A percentile compares a stretch with the other conserved stretches of the same genome.
These are phyloP conservation scores for Cenchrus americanus DNA, from an alignment of 176 grass and related monocot genomes.

Conservation along the genomic window DNA sequence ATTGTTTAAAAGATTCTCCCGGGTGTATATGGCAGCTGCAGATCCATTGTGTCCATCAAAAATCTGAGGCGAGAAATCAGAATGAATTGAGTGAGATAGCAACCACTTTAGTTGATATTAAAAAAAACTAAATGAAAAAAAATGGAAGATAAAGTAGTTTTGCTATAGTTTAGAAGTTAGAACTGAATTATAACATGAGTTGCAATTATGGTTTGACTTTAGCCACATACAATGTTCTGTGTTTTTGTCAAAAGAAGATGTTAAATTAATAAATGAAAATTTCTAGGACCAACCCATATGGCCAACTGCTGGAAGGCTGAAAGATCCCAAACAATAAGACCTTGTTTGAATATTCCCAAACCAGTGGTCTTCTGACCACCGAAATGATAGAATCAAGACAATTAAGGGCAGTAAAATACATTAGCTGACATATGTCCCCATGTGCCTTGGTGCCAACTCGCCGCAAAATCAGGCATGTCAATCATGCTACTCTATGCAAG, in stretches of 20 bases:
- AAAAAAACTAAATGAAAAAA: not conserved
- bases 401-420: slow-evolving; percentile 50
- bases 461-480: slow-evolving; percentile 42
- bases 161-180: slow-evolving; percentile 35
- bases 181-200: slow-evolving; percentile 24
- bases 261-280: slow-evolving; percentile 30
- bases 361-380: slow-evolving; percentile 38
- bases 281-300: slow-evolving; percentile 13
- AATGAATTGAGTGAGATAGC: slow-evolving; percentile 52
- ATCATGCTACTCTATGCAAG: slow-evolving; percentile 44
- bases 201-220: slow-evolving; percentile 21
- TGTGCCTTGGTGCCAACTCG: slow-evolving; percentile 49
- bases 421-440: slow-evolving; percentile 50
- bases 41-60: slow-evolving; percentile 95
- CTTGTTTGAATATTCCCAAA: slow-evolving; percentile 46
- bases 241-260: slow-evolving; percentile 2
- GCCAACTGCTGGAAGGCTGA: slow-evolving; percentile 34
- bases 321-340: slow-evolving; percentile 28
- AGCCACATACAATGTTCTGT: not conserved
- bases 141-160: slow-evolving; percentile 16
- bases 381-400: slow-evolving; percentile 40
- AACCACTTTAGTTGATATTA: slow-evolving; percentile 21
- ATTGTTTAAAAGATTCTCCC: slow-evolving; percentile 75
- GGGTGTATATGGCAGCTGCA: slow-evolving; percentile 88
- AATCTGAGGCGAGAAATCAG: slow-evolving; percentile 57